A percentile compares a stretch with the other conserved stretches of the same genome.
phyloP scores from a whole-genome alignment of 2,329 filamentous ascomycete genomes.

The Aspergillus nomiae region DNA sequence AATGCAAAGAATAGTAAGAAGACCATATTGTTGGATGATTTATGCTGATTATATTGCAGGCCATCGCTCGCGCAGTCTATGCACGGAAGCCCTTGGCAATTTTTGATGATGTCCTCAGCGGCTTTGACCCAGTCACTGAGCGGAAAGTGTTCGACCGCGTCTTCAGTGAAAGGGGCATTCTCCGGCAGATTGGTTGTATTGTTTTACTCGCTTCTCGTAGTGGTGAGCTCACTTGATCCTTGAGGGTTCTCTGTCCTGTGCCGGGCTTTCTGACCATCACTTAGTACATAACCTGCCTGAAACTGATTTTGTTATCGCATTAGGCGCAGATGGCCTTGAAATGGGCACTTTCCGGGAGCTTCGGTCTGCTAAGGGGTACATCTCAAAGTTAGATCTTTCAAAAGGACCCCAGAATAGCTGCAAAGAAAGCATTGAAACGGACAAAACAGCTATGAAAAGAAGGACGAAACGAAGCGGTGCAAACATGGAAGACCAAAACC shows the following conservation, averaged over 20 bases:
- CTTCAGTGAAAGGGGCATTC: not conserved
- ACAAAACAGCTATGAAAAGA: not conserved
- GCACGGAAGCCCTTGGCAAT: not conserved
- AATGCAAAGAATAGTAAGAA: not conserved
- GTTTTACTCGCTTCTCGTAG: not conserved
- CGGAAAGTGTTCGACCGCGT: not conserved
- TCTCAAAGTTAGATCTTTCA: not conserved
- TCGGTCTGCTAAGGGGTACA: not conserved
- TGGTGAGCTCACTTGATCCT: not conserved
- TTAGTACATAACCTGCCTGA: not conserved
- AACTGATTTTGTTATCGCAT: not conserved
- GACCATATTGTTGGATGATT: not conserved
- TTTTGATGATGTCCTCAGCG: not conserved
- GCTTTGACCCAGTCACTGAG: not conserved
- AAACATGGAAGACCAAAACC: not conserved
- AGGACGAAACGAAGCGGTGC: not conserved
- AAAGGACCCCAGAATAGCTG: not conserved
- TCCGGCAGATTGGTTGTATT: not conserved
- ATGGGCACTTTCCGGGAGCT: not conserved
- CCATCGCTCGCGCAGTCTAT: not conserved
- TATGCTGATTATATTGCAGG: not conserved
- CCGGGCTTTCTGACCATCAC: not conserved
- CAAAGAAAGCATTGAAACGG: not conserved
- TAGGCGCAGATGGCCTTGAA: not conserved
- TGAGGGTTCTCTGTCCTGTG: too few species aligned